Evolutionary conservation across 306 rosid species (phyloP).

Genomic region (Cicer arietinum): DNA sequence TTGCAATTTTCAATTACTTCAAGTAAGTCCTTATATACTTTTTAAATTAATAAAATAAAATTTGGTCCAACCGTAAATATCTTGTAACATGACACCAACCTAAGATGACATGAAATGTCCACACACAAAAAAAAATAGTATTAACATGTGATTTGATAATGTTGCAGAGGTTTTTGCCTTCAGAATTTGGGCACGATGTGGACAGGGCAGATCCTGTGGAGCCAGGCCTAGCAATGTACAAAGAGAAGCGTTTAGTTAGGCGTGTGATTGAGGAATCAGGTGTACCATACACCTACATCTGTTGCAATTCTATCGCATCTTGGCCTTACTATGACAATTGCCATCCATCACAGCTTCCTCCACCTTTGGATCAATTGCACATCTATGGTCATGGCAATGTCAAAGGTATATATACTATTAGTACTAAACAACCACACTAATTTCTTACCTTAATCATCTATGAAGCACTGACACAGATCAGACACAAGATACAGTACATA

Average conservation of each 20-base stretch:
- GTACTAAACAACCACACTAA: neutral
- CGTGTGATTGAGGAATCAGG: conserved; percentile 57
- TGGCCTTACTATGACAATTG: conserved; percentile 76
- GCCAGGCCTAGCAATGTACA: conserved; percentile 70
- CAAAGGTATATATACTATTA: conserved; percentile 53
- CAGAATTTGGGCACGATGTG: conserved; percentile 85
- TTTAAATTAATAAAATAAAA: no score
- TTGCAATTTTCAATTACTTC: no score
- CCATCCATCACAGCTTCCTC: conserved; percentile 75
- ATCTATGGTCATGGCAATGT: conserved; percentile 76
- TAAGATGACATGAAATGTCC: no score
- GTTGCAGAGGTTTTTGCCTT: conserved; percentile 75
- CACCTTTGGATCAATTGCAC: conserved; percentile 70
- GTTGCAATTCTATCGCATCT: conserved; percentile 84
- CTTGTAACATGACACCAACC: no score
- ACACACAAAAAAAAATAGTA: no score
- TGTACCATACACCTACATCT: conserved; percentile 64
- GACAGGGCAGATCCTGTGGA: conserved; percentile 77
- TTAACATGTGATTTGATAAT: neutral
- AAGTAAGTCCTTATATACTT: no score
- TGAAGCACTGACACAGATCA: no score
- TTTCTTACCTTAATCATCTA: neutral
- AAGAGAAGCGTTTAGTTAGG: conserved; percentile 57
- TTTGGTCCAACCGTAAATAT: no score
- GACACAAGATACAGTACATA: no score